Evolutionary conservation across 164 flowering plant genomes (phyloP), one percentile per base, ranked within the genome.

Genomic region (Tinospora cordifolia): DNA sequence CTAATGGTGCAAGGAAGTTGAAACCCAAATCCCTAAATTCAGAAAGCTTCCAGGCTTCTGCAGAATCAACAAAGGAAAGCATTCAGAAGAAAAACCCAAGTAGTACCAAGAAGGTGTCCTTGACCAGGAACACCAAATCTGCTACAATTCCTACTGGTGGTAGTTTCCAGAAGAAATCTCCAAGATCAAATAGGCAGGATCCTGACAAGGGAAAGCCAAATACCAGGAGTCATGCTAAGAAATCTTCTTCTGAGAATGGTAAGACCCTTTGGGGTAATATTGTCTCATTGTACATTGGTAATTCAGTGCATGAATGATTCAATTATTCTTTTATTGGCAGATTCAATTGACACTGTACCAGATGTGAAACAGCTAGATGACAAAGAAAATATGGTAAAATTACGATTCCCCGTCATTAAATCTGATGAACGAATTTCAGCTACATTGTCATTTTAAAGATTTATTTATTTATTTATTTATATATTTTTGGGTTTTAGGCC

Each of bases 321-420:
- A n/a, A 7, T 62, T 0, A 19, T 66, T 58, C n/a, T 62, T 38
- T 7, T 65, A 66, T n/a, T 21, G 49, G 15, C 78, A 79, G 85
- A 65, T 67, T 47, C 77, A 51, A 73, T 65, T 19, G 75, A 71
- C 40, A 34, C 67, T 62, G 44, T 58, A 17, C 69, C 77, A 10
- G 51, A 67, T 60, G 78, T 72, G 84, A 75, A 62, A 64, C 25
- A 21, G 79, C 79, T 82, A 72, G 89, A 78, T 72, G 83, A 89
- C 81, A 90, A 91, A 81, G 95, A 91, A 77, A 91, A 91, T 73
- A 64, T 79, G 93, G 95, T 91, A 83, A 36, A 21, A 6, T 65
- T 65, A 65, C 19, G 25, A 57, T 17, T 25, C n/a, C 46, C 46
- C 30, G 9, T 65, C 26, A 51, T 62, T 58, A n/a, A 30, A 58